Base-by-base conservation (phyloP, 2,329 filamentous ascomycete species). In the Ambrosiella cleistominuta region DNA sequence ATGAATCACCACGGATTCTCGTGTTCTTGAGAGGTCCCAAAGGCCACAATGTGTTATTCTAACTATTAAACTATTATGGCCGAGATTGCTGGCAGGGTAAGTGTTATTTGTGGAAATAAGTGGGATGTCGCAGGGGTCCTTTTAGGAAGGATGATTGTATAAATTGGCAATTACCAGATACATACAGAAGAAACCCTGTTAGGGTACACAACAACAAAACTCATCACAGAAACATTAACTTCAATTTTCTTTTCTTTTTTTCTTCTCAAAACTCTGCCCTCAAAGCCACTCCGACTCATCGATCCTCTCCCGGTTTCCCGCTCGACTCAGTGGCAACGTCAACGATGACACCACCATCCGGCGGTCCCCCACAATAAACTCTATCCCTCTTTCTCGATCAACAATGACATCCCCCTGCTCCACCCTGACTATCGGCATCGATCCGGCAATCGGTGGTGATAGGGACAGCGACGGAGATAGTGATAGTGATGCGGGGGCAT, bases 1-100 rank as follows among this genome's bases (percentile, higher is more conserved):
- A 59, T 59, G 57, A 59, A 59, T 59, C 57, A 59, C 64, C 50
- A 54, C 57, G 57, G 57, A 54, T 54, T 54, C 47, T 47, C 37
- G 39, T 39, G 57, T 42, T 6, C 38, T 27, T 45, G 15, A 37
- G 42, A 54, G 52, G 38, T 54, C 52, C 52, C 9, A 54, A 54
- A 54, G 40, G 44, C 57, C 57, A 58, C 57, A 58, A 58, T 49
- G 57, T 54, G 50, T 47, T 58, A 58, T 58, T 58, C 57, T 58
- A 58, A 58, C 57, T 50, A 58, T 53, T 58, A 58, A 58, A 58
- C 50, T 58, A 58, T 54, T 58, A 58, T 58, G 51, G 57, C 57
- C 12, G 7, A 47, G n/a, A 44, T 38, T 35, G 50, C 11, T 38
- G 42, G 11, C 11, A 19, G 8, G 1, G 27, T 36, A 3, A 3